These are phyloP conservation scores for Aspergillus pseudoterreus DNA, from an alignment of 2,329 filamentous ascomycete species.

Conservation along the genomic window DNA sequence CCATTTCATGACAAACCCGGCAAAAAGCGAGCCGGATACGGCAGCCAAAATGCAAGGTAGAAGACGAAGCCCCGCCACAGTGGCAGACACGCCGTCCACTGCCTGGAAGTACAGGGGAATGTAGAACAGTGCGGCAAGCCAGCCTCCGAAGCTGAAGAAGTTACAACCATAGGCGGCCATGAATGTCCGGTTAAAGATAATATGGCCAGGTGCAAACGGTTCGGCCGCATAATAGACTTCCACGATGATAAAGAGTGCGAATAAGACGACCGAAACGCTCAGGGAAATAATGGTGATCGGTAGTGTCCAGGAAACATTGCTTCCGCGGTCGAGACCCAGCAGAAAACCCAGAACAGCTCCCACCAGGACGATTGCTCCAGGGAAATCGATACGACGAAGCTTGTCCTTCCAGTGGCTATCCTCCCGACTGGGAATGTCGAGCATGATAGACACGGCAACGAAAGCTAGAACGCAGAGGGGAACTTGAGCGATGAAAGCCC, in stretches of 20 bases:
- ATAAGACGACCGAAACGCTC: constrained; percentile 54
- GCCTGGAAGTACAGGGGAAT: constrained; percentile 77
- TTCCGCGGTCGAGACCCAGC: constrained; percentile 68
- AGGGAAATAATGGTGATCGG: constrained; percentile 58
- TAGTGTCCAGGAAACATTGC: constrained; percentile 66
- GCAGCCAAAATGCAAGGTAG: constrained; percentile 62
- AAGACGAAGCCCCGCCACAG: constrained; percentile 61
- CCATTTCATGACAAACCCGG: constrained; percentile 64
- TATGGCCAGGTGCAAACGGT: constrained; percentile 70
- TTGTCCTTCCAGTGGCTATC: constrained; percentile 63
- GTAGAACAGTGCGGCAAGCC: constrained; percentile 63
- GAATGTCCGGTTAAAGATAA: constrained; percentile 65
- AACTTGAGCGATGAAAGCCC: constrained; percentile 68
- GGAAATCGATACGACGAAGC: constrained; percentile 66
- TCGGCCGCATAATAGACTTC: constrained; percentile 65
- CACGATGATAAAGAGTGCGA: constrained; percentile 63
- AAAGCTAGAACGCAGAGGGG: constrained; percentile 67
- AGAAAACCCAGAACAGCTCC: constrained; percentile 63
- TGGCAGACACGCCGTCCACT: constrained; percentile 61
- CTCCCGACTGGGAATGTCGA: constrained; percentile 59
- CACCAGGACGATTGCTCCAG: constrained; percentile 65
- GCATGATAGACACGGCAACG: constrained; percentile 57
- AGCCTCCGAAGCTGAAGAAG: constrained; percentile 65
- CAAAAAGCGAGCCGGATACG: constrained; percentile 62
- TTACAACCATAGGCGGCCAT: constrained; percentile 68